Evolutionary conservation across 176 grass and related monocot genomes (phyloP).

Genomic region (Bromus sterilis): DNA sequence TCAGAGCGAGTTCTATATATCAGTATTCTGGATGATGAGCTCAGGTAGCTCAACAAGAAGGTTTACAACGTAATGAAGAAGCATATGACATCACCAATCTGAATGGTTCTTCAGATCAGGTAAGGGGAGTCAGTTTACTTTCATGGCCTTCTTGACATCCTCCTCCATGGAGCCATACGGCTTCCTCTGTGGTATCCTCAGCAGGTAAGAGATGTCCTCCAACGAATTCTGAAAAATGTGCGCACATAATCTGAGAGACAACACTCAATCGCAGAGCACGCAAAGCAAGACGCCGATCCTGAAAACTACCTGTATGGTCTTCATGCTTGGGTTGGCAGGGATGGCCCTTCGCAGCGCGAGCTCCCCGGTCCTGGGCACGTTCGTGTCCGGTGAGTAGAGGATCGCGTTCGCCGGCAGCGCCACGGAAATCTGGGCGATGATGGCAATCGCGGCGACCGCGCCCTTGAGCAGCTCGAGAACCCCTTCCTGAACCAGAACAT

Average conservation of each 20-base stretch:
- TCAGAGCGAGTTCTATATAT: neutral
- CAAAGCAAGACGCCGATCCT: neutral
- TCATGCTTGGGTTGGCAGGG: slow-evolving; percentile 82
- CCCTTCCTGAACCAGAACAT: slow-evolving; percentile 5
- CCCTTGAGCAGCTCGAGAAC: slow-evolving; percentile 32
- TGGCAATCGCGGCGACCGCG: slow-evolving; percentile 49
- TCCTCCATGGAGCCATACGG: slow-evolving; percentile 83
- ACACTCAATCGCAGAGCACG: neutral
- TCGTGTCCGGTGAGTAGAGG: slow-evolving; percentile 90
- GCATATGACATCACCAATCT: neutral
- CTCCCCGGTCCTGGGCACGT: slow-evolving; percentile 87
- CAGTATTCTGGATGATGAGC: neutral
- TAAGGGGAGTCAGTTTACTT: slow-evolving; percentile 29
- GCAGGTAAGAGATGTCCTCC: slow-evolving; percentile 88
- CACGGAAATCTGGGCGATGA: slow-evolving; percentile 62
- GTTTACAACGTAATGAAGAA: neutral
- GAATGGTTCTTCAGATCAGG: neutral
- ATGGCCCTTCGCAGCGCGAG: slow-evolving; percentile 86
- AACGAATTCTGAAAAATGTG: slow-evolving; percentile 59
- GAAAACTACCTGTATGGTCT: slow-evolving; percentile 63
- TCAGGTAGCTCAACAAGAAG: neutral
- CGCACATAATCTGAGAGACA: neutral
- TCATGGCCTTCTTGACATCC: slow-evolving; percentile 82
- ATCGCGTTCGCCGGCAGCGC: slow-evolving; percentile 64
- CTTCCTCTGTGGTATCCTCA: slow-evolving; percentile 96